Evolutionary conservation across 306 rosid genomes (phyloP).

Genomic region (Pyrus bretschneideri): DNA sequence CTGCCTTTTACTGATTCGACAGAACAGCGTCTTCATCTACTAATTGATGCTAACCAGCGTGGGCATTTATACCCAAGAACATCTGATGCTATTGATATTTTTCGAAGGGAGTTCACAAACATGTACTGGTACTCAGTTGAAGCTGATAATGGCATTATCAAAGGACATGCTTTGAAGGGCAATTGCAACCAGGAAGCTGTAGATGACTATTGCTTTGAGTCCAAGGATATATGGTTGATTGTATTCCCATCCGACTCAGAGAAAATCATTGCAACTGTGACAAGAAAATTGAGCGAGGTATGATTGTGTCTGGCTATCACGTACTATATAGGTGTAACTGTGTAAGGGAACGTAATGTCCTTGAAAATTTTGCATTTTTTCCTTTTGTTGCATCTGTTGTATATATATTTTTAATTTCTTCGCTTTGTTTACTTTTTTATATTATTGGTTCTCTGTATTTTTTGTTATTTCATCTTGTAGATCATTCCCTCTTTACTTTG

Average conservation of each 20-base stretch:
- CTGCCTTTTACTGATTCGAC: conserved; percentile 80
- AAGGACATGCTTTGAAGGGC: conserved; percentile 78
- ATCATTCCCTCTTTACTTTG: background rate
- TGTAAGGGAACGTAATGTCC: background rate
- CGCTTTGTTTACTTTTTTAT: background rate
- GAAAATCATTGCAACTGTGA: conserved; percentile 64
- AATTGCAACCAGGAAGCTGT: conserved; percentile 39
- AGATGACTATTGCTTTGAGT: conserved; percentile 74
- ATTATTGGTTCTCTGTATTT: background rate
- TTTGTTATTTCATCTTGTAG: background rate
- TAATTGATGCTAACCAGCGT: conserved; percentile 51
- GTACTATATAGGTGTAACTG: background rate
- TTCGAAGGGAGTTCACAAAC: conserved; percentile 67
- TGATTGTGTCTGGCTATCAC: background rate
- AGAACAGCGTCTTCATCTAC: conserved; percentile 82
- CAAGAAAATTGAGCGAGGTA: conserved; percentile 82
- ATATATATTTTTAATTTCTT: background rate
- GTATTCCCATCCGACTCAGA: conserved; percentile 92
- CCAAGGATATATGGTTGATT: conserved; percentile 77
- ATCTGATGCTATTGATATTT: conserved; percentile 61
- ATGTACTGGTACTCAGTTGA: conserved; percentile 93
- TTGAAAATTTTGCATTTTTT: background rate
- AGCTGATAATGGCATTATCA: conserved; percentile 60
- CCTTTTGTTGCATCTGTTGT: background rate
- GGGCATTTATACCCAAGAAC: conserved; percentile 84